Evolutionary conservation across 2,329 filamentous ascomycete species (phyloP), one percentile per base, ranked within the genome.

Genomic region (Arthroderma sp.): DNA sequence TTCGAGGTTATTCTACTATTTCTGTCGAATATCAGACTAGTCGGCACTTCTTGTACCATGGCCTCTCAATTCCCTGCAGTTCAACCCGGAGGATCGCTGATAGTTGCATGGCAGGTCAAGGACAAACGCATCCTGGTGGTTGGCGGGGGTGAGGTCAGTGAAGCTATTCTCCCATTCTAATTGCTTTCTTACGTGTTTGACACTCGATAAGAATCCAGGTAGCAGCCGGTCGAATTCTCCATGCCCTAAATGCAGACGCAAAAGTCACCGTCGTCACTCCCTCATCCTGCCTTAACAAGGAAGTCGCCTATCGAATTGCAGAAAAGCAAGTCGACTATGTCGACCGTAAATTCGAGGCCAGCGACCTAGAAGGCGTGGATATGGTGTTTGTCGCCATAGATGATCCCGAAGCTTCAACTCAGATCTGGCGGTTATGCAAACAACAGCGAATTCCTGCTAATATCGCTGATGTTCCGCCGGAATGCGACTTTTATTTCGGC

Each of bases 401-500:
- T 61, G 89, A 96, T 60, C 85, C 91, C 0, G 83, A 79, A 40
- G 88, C 87, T n/a, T 95, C 87, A 0, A 82, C 85, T 0, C 73
- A 77, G 50, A 86, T 98, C 60, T 98, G 87, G 84, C 89, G 89
- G 61, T 74, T 94, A 27, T 96, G 89, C 74, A 89, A 94, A 63
- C 75, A 86, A 61, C 75, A 72, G 48, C 79, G 79, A 49, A 84
- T 96, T 52, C 79, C 87, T 4, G 88, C 87, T 46, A 98, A 98
- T 64, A 94, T 98, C 53, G 91, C 91, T 53, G 91, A 98, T 61
- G 91, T 98, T 3, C 91, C 91, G 0, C 77, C 86, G 0, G 91
- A 98, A 63, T 98, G 91, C 65, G 91, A 98, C 60, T 98, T 98
- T 61, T 98, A 95, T 72, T 98, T 98, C 67, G 91, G 91, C 50